phyloP scores from a whole-genome alignment of 805 yeast genomes.

The Saccharomycopsis lassenensis region DNA sequence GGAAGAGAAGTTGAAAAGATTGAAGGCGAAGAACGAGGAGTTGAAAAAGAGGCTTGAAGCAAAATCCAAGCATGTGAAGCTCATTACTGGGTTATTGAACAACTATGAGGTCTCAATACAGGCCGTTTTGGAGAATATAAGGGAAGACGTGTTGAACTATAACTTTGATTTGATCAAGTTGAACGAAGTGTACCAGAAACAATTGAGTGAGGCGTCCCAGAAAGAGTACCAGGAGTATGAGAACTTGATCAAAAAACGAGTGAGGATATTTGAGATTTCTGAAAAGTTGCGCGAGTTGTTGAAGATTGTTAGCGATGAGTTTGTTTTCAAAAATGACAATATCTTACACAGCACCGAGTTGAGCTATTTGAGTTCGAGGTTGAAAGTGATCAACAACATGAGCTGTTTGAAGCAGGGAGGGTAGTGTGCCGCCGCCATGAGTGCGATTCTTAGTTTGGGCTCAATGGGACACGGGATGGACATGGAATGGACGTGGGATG shows the following conservation, averaged over 20 bases:
- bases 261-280: conserved; percentile 7
- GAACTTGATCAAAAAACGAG: conserved; percentile 6
- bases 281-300: conserved; percentile 7
- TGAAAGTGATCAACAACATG: too few relatives aligned
- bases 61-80: conserved; percentile 2
- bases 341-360: conserved; percentile 28
- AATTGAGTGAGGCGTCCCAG: conserved; percentile 3
- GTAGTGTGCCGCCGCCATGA: too few relatives aligned
- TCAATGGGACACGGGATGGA: too few relatives aligned
- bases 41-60: conserved; percentile 3
- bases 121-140: conserved; percentile 10
- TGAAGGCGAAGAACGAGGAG: conserved; percentile 4
- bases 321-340: conserved; percentile 19
- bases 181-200: conserved; percentile 3
- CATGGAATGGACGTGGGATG: too few relatives aligned
- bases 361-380: too few relatives aligned
- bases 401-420: too few relatives aligned
- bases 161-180: conserved; percentile 7
- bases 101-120: conserved; percentile 16
- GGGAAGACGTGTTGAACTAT: conserved; percentile 15
- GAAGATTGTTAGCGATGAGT: conserved; percentile 2
- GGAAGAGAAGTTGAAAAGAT: conserved; percentile 2
- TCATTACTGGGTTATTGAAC: conserved; percentile 9
- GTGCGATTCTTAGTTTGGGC: too few relatives aligned
- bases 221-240: conserved; percentile 7